Base-by-base conservation (phyloP, 495 filamentous ascomycete species). In the Margaritispora aquatica region DNA sequence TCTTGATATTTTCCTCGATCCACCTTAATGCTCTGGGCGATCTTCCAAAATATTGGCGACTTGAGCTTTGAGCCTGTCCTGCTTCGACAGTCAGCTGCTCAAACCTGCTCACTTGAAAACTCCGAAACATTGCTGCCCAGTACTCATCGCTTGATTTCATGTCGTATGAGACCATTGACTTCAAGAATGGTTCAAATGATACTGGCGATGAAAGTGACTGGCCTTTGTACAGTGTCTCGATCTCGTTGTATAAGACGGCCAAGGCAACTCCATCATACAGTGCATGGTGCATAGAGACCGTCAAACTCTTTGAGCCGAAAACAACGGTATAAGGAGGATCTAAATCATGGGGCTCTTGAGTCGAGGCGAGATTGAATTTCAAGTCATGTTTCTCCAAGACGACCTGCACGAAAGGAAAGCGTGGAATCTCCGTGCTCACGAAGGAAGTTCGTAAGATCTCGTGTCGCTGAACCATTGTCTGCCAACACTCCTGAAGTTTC, bases 251-350 rank as follows among this genome's bases (percentile, higher is more conserved):
- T 0, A 95, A 70, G 19, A 77, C 69, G 29, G 77, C 72, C 36
- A 93, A 83, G 0, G 86, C 87, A 26, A 83, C 78, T 20, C 86
- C 90, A 70, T 95, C 90, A 64, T 95, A 92, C 1, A 93, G 69
- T 2, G 89, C 88, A 69, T 95, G 90, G 64, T 93, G 90, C 59
- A 90, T 88, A 0, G 80, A 85, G 26, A 92, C 66, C 10, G 81
- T 71, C 0, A 85, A 31, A 24, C 27, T 38, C 9, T 10, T 26
- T 54, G 62, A 60, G 8, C n/a, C n/a, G n/a, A 54, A 23, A 23
- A 41, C 29, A 21, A 54, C 19, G 1, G 26, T 55, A 59, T 72
- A 74, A 3, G 72, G 73, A 21, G 72, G 65, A 41, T 64, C 50
- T 44, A 58, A 55, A 10, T 58, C 31, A 13, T 24, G 23, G 9